Base-by-base conservation (phyloP, 2,329 filamentous ascomycete species). In the Teratosphaeria nubilosa region DNA sequence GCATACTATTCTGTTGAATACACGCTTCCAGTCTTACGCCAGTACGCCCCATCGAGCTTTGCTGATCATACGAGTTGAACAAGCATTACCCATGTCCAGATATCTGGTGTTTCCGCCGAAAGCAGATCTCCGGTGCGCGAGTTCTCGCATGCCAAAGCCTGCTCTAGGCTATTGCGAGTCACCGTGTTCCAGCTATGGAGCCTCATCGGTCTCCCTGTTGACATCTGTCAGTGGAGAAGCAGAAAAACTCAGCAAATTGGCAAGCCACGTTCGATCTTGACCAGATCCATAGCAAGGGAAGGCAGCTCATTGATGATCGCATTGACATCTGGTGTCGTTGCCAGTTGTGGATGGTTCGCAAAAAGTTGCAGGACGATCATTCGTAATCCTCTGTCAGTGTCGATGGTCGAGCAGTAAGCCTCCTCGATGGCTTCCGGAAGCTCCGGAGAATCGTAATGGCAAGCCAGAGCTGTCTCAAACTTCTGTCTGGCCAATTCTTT, bases 371-470 rank as follows among this genome's bases (percentile, higher is more conserved):
- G 69, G 56, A 79, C 72, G 53, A 79, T 66, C 60, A 78, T 75
- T 24, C 77, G 72, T 27, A 79, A 71, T 11, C 77, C 77, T 37
- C 77, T 73, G 64, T 80, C 77, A 22, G 70, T 72, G 66, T 80
- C 77, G 60, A 79, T 73, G 52, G 77, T 80, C 34, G 73, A 74
- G 59, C 74, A 74, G 67, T 79, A 80, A 14, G 75, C 77, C 61
- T 78, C 75, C 67, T 76, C 72, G 62, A 78, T 77, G 20, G 76
- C 75, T 53, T 77, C 75, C 54, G 77, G 72, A 37, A 79, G 71
- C 56, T 79, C 77, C 6, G 73, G 66, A 57, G 73, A 75, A 58
- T 72, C 69, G 63, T 75, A 72, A 62, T 78, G 75, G 62, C 72
- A 70, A 22, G 75, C 72, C 56, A 77, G 67, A 53, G 77, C 73